Conservation (phyloP, 192 early-diverging fungal genomes). For the Backusella sp. region DNA sequence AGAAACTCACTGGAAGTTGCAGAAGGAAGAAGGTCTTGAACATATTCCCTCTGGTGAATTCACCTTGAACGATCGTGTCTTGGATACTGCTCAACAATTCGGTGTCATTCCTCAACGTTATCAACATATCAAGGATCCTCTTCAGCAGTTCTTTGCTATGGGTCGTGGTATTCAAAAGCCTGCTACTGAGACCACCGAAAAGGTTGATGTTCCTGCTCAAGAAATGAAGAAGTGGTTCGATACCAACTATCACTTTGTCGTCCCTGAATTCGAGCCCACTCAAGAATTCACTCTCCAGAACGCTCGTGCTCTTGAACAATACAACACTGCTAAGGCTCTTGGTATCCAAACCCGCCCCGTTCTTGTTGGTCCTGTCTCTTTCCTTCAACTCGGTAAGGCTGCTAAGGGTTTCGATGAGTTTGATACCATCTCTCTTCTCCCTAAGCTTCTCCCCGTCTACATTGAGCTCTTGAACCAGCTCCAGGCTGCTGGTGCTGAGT, state of each 20-base stretch:
- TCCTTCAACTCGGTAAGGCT: slow-evolving; percentile 84
- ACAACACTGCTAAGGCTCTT: slow-evolving; percentile 86
- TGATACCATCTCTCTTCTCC: slow-evolving; percentile 73
- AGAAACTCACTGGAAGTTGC: slow-evolving; percentile 68
- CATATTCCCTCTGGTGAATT: slow-evolving; percentile 94
- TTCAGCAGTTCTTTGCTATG: slow-evolving; percentile 96
- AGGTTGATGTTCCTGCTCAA: slow-evolving; percentile 89
- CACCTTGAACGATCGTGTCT: slow-evolving; percentile 82
- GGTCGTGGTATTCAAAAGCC: slow-evolving; percentile 87
- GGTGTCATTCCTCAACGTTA: slow-evolving; percentile 63
- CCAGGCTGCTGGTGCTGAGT: slow-evolving; percentile 72
- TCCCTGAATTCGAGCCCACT: slow-evolving; percentile 80
- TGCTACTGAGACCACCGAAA: slow-evolving; percentile 57
- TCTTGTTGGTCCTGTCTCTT: slow-evolving; percentile 87
- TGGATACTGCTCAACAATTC: slow-evolving; percentile 65
- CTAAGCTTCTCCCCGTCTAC: slow-evolving; percentile 78
- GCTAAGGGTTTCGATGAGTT: slow-evolving; percentile 66
- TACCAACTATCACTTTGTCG: slow-evolving; percentile 90
- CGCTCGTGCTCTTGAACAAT: slow-evolving; percentile 80
- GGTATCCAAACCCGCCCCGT: slow-evolving; percentile 93
- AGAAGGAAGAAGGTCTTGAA: slow-evolving; percentile 63
- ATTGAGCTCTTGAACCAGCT: slow-evolving; percentile 73
- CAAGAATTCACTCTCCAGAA: slow-evolving; percentile 71
- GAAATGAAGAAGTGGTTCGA: slow-evolving; percentile 99
- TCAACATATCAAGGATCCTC: slow-evolving; percentile 43